These are phyloP conservation scores for Tricholoma sp. DNA, from an alignment of 768 basidiomycete genomes.

Conservation along the genomic window DNA sequence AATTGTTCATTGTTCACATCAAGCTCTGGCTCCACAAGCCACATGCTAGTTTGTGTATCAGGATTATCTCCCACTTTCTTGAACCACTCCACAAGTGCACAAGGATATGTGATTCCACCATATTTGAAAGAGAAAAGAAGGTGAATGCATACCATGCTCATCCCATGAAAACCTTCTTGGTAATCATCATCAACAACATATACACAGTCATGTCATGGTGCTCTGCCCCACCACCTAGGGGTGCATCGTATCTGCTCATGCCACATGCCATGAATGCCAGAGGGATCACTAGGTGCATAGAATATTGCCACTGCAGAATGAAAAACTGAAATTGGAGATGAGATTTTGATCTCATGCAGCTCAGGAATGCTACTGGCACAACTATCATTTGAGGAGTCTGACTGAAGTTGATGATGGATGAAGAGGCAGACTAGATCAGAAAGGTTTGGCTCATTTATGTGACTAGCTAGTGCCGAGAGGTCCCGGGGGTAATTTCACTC, in stretches of 20 bases:
- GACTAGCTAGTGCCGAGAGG: too few species aligned
- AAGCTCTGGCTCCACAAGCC: background rate
- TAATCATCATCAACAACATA: too few species aligned
- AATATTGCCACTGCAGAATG: too few species aligned
- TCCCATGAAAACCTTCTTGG: conserved; percentile 6
- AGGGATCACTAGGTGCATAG: too few species aligned
- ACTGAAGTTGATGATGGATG: background rate
- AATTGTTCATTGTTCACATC: background rate
- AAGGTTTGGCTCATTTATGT: background rate
- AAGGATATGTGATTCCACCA: conserved; percentile 11
- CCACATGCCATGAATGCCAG: too few species aligned
- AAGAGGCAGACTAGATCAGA: background rate
- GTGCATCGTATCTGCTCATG: background rate
- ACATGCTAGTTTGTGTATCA: background rate
- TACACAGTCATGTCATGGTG: background rate
- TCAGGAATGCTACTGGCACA: too few species aligned
- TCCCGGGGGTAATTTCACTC: too few species aligned
- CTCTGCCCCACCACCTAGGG: background rate
- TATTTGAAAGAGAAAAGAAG: conserved; percentile 22
- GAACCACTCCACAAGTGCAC: conserved; percentile 29
- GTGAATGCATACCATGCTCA: conserved; percentile 18
- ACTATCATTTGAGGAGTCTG: background rate
- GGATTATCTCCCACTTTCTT: background rate
- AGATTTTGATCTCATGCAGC: too few species aligned
- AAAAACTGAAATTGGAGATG: too few species aligned